A percentile compares a stretch with the other conserved stretches of the same genome.
phyloP scores from a whole-genome alignment of 2,329 filamentous ascomycete genomes.

The Aspergillus udagawae region DNA sequence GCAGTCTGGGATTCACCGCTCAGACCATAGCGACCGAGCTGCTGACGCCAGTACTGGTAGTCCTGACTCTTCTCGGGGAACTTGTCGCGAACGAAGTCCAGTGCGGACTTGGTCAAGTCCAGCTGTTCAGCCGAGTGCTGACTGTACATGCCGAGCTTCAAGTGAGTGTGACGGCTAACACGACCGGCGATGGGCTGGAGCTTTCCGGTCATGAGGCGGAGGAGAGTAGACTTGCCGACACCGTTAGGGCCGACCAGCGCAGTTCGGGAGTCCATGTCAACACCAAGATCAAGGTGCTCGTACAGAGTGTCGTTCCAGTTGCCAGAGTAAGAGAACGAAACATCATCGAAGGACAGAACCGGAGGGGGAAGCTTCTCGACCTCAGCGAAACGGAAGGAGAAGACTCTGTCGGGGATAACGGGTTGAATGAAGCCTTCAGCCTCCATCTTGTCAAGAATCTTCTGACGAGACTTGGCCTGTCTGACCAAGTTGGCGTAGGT shows the following conservation, averaged over 20 bases:
- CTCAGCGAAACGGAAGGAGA: slow-evolving; percentile 97
- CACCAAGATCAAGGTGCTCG: slow-evolving; percentile 93
- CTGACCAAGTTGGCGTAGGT: slow-evolving; percentile 98
- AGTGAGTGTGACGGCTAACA: slow-evolving; percentile 90
- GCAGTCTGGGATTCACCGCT: slow-evolving; percentile 92
- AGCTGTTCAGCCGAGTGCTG: slow-evolving; percentile 99
- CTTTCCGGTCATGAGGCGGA: slow-evolving; percentile 95
- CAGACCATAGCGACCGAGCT: slow-evolving; percentile 91
- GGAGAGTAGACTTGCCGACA: slow-evolving; percentile 96
- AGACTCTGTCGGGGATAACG: slow-evolving; percentile 77
- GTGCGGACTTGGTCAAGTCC: slow-evolving; percentile 92
- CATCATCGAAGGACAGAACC: slow-evolving; percentile 91
- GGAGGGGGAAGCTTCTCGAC: slow-evolving; percentile 99
- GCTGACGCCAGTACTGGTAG: slow-evolving; percentile 99
- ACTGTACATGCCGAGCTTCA: slow-evolving; percentile 97
- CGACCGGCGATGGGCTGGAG: slow-evolving; percentile 76
- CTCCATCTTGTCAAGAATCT: slow-evolving; percentile 99
- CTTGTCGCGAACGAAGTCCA: slow-evolving; percentile 97
- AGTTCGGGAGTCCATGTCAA: slow-evolving; percentile 98
- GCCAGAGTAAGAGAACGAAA: slow-evolving; percentile 97
- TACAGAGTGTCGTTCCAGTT: slow-evolving; percentile 87
- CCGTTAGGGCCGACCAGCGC: slow-evolving; percentile 96
- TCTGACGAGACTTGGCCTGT: slow-evolving; percentile 98
- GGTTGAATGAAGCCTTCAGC: slow-evolving; percentile 97
- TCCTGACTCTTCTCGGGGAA: slow-evolving; percentile 86